phyloP scores from a whole-genome alignment of 2,329 filamentous ascomycete species.

The Diaporthe vaccinii region DNA sequence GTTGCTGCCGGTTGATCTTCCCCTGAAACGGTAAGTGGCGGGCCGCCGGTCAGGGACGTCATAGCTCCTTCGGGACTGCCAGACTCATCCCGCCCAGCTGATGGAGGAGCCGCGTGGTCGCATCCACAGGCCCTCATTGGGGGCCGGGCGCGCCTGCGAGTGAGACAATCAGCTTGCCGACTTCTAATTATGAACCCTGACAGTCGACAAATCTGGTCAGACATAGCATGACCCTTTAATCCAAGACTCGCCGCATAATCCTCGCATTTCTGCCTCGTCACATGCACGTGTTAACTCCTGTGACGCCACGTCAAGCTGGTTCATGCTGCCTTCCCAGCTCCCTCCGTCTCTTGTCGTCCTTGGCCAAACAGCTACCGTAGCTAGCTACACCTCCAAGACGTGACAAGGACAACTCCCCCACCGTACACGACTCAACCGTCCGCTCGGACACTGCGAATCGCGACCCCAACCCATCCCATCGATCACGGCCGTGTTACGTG shows the following conservation, averaged over 20 bases:
- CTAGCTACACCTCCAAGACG: background rate
- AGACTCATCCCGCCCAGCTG: conserved; percentile 19
- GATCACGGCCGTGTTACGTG: conserved; percentile 10
- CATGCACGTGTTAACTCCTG: conserved; percentile 8
- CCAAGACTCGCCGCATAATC: conserved; percentile 1
- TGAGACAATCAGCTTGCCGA: conserved; percentile 5
- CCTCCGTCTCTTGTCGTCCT: background rate
- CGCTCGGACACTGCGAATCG: conserved; percentile 20
- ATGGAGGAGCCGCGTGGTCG: conserved; percentile 22
- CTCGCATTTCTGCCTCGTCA: conserved; percentile 1
- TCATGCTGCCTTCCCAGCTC: conserved; percentile 15
- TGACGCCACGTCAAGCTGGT: conserved; percentile 18
- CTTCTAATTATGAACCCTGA: conserved; percentile 21
- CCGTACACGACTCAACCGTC: conserved; percentile 1
- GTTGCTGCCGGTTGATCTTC: conserved; percentile 23
- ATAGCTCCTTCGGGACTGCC: conserved; percentile 28
- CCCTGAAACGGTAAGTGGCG: conserved; percentile 21
- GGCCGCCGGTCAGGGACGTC: conserved; percentile 12
- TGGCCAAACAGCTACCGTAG: background rate
- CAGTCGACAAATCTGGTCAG: background rate
- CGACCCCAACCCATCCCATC: background rate
- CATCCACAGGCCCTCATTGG: conserved; percentile 28
- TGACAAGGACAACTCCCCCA: background rate
- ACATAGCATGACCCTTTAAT: conserved; percentile 18
- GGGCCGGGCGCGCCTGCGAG: conserved; percentile 1